Evolutionary conservation across 2,329 filamentous ascomycete genomes (phyloP).

Genomic region (Acephala macrosclerotiorum): DNA sequence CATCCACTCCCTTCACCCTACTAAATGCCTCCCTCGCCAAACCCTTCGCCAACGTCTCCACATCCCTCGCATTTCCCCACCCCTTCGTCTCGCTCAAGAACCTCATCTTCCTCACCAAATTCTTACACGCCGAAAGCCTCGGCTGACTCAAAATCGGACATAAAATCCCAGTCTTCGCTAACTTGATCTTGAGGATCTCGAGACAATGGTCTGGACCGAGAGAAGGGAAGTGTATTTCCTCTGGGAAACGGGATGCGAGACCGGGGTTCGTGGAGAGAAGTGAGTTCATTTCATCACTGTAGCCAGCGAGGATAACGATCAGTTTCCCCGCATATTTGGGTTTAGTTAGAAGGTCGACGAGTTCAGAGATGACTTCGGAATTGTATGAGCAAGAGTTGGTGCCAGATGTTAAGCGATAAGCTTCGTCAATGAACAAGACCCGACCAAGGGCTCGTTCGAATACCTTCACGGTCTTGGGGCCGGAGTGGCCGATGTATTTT

Average conservation of each 20-base stretch:
- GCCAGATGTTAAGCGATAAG: slow-evolving; percentile 56
- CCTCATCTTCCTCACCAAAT: slow-evolving; percentile 6
- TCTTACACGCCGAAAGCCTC: background rate
- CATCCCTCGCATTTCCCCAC: slow-evolving; percentile 36
- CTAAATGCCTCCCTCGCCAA: slow-evolving; percentile 24
- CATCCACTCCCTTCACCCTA: background rate
- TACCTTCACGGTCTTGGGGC: slow-evolving; percentile 66
- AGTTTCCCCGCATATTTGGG: slow-evolving; percentile 57
- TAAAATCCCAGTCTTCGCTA: slow-evolving; percentile 19
- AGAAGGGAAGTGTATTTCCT: slow-evolving; percentile 45
- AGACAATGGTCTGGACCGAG: slow-evolving; percentile 26
- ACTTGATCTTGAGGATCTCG: slow-evolving; percentile 22
- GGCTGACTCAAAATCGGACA: slow-evolving; percentile 9
- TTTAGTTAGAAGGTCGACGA: slow-evolving; percentile 58
- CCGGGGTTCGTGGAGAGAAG: slow-evolving; percentile 59
- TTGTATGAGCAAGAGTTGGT: slow-evolving; percentile 54
- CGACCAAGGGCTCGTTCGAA: slow-evolving; percentile 62
- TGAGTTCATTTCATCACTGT: slow-evolving; percentile 61
- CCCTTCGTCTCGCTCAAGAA: slow-evolving; percentile 19
- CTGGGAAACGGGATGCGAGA: slow-evolving; percentile 59
- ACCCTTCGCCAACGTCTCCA: slow-evolving; percentile 32
- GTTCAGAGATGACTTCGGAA: slow-evolving; percentile 75
- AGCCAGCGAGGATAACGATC: slow-evolving; percentile 64
- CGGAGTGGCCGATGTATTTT: slow-evolving; percentile 73
- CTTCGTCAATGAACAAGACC: slow-evolving; percentile 65